Evolutionary conservation across 345 rosid genomes (phyloP), one percentile per base, ranked within the genome.

Genomic region (Gossypium ekmanianum): DNA sequence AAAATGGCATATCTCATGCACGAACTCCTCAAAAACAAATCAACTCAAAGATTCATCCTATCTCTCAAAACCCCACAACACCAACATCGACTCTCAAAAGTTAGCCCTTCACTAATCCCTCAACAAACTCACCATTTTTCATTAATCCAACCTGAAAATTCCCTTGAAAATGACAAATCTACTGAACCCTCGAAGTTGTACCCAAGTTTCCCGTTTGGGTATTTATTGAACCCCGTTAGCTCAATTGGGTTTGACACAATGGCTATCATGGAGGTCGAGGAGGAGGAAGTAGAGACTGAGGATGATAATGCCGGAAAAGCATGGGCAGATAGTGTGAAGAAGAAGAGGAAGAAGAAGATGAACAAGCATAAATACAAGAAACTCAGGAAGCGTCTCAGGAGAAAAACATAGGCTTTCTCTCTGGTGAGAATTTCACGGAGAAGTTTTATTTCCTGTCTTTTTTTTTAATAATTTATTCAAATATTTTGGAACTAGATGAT

Each of bases 321-420:
- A 76, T 83, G 95, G 82, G 94, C 95, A 1, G 95, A 93, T 75
- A 91, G 95, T 73, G 95, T 90, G 84, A 93, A 94, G 91, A 94
- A 94, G 89, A 94, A 92, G 89, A 86, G 98, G 87, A 92, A 94
- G 97, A 92, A 84, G 89, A 94, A 92, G 92, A 94, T 90, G 97
- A 94, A 94, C 81, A 94, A 94, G 88, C 97, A 92, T 74, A 92
- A 90, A 89, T 90, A 86, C 61, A 85, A 86, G 86, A 92, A 90
- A 85, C 94, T 90, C 67, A 87, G 90, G 87, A 94, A 89, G 86
- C 81, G 82, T 51, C 89, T 85, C 43, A 83, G 96, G 73, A 74
- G 88, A 39, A 89, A 89, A 71, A 66, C 88, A 0, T 84, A 86
- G 75, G 51, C 34, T 75, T 45, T 59, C 43, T 56, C 68, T 65